Evolutionary conservation across 139 green algal genomes (phyloP).

Genomic region (Chlamydomonas urium): DNA sequence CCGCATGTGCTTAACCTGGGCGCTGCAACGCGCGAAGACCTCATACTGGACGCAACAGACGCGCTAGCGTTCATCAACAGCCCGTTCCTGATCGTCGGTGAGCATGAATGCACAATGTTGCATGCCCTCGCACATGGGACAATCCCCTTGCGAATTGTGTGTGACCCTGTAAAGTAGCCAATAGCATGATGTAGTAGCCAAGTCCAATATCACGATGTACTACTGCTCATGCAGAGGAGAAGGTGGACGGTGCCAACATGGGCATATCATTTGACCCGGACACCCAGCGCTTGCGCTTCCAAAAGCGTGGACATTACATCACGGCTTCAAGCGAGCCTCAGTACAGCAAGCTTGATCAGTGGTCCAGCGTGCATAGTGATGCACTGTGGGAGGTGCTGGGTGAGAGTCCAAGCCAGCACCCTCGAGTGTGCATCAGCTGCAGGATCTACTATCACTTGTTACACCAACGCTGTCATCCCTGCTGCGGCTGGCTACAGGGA

Average conservation of each 20-base stretch:
- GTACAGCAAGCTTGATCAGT: constrained; percentile 23
- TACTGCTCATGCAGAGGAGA: constrained; percentile 24
- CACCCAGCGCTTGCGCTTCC: not conserved
- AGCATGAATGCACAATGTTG: not conserved
- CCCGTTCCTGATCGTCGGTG: not conserved
- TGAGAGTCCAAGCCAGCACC: not conserved
- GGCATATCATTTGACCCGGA: constrained; percentile 15
- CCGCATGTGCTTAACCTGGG: constrained; percentile 20
- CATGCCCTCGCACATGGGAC: not conserved
- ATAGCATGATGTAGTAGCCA: not conserved
- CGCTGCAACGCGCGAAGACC: constrained; percentile 20
- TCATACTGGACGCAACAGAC: constrained; percentile 7
- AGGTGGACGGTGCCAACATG: constrained; percentile 30
- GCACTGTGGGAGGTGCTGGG: constrained; percentile 10
- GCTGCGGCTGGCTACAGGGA: constrained; percentile 13
- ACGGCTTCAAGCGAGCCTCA: constrained; percentile 19
- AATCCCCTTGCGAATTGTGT: too few species aligned
- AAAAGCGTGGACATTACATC: constrained; percentile 33
- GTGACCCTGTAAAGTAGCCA: not conserved
- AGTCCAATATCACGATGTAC: not conserved
- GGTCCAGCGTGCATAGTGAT: not conserved
- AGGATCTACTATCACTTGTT: not conserved
- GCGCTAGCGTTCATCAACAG: not conserved
- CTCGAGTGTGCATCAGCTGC: not conserved
- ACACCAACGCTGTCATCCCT: not conserved